Conservation (phyloP, 164 flowering plant genomes). For the Pachysandra terminalis region DNA sequence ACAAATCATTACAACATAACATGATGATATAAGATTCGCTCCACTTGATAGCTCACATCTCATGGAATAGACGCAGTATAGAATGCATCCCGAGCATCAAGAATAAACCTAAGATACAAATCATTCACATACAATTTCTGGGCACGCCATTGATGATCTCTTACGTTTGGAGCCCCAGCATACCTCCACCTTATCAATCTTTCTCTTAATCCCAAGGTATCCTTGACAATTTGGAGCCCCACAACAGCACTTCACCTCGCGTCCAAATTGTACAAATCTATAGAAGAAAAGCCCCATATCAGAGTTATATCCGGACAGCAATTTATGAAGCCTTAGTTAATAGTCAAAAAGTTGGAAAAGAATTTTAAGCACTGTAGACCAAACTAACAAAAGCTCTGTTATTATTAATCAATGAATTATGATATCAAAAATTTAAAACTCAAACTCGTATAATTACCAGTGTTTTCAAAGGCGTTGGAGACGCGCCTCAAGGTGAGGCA, state of each 20-base stretch:
- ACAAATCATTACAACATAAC: not conserved
- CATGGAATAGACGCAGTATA: not conserved
- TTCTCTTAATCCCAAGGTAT: constrained; percentile 70
- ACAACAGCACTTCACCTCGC: constrained; percentile 73
- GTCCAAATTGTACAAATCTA: constrained; percentile 87
- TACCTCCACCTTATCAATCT: constrained; percentile 30
- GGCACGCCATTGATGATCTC: constrained; percentile 26
- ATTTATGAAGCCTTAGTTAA: not conserved
- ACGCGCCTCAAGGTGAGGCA: no score
- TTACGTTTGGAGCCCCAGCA: constrained; percentile 60
- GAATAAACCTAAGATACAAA: not conserved
- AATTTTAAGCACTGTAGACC: no score
- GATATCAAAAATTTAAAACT: no score
- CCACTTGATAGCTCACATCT: not conserved
- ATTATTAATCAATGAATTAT: no score
- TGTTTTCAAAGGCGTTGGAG: no score
- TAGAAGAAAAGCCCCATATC: constrained; percentile 1
- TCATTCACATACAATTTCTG: not conserved
- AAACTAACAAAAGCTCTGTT: no score
- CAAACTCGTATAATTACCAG: no score
- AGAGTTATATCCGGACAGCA: not conserved
- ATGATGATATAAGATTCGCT: not conserved
- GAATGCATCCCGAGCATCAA: not conserved
- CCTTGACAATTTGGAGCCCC: constrained; percentile 81
- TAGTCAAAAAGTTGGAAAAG: no score